Conservation (phyloP, 2,329 filamentous ascomycete genomes). For the Aureobasidium sp. region DNA sequence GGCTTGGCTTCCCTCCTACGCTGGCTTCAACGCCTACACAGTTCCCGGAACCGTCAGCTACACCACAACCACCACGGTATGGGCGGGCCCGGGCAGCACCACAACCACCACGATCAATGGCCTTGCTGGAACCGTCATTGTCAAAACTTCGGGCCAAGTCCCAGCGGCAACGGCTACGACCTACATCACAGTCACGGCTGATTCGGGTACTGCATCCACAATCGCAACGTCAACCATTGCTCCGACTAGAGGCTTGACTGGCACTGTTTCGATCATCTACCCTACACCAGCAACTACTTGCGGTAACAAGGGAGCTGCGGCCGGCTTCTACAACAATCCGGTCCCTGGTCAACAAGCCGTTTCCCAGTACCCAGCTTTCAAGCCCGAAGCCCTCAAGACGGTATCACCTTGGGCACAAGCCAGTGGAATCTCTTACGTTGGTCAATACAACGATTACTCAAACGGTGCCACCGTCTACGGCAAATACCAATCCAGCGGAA, state of each 20-base stretch:
- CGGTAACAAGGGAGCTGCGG: not conserved
- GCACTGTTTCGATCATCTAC: conserved; percentile 10
- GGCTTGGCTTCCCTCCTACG: conserved; percentile 14
- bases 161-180: not conserved
- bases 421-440: conserved; percentile 9
- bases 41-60: not conserved
- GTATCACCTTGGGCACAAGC: not conserved
- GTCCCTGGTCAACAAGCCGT: conserved; percentile 7
- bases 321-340: not conserved
- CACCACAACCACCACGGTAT: conserved; percentile 12
- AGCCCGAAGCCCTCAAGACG: conserved; percentile 11
- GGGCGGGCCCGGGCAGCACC: conserved; percentile 4
- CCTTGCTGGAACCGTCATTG: conserved; percentile 6
- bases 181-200: conserved; percentile 10
- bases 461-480: conserved; percentile 2
- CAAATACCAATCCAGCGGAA: not conserved
- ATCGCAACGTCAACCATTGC: conserved; percentile 6
- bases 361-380: conserved; percentile 7
- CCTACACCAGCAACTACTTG: conserved; percentile 12
- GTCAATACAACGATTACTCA: not conserved
- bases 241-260: not conserved
- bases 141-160: conserved; percentile 10
- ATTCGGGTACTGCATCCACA: conserved; percentile 4
- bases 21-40: conserved; percentile 13
- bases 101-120: conserved; percentile 10